phyloP scores from a whole-genome alignment of 2,329 filamentous ascomycete genomes.

The Emmonsia crescens region DNA sequence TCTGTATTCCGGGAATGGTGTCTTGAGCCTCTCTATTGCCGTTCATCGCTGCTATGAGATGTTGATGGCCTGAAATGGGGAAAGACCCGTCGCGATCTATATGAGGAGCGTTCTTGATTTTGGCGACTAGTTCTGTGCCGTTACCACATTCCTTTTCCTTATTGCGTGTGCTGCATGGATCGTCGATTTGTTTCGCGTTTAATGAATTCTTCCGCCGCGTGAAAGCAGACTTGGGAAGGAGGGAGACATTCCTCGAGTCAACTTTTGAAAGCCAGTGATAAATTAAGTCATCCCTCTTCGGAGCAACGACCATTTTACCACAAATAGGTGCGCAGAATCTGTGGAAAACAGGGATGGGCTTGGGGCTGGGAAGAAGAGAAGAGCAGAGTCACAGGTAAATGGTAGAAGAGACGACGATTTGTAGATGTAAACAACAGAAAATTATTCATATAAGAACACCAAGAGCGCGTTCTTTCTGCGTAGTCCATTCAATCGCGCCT shows the following conservation, averaged over 20 bases:
- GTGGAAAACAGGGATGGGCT: background rate
- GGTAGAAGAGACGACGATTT: background rate
- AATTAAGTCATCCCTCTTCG: background rate
- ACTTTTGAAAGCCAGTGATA: background rate
- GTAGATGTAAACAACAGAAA: background rate
- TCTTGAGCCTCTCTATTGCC: background rate
- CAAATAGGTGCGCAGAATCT: background rate
- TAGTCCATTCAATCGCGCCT: background rate
- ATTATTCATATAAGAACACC: background rate
- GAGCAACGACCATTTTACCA: background rate
- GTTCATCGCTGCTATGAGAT: background rate
- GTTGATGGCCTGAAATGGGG: background rate
- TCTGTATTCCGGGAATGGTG: background rate
- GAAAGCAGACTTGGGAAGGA: background rate
- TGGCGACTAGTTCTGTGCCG: too few relatives aligned
- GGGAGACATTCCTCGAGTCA: background rate
- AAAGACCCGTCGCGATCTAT: background rate
- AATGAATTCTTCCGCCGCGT: background rate
- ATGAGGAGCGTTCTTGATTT: background rate
- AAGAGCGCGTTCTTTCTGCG: background rate
- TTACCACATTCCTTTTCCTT: background rate
- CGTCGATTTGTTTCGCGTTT: background rate
- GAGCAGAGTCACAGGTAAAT: too few relatives aligned
- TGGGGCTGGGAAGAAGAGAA: background rate
- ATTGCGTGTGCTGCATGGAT: too few relatives aligned